Conservation (phyloP, 768 basidiomycete species). For the Dentipellis fragilis region DNA sequence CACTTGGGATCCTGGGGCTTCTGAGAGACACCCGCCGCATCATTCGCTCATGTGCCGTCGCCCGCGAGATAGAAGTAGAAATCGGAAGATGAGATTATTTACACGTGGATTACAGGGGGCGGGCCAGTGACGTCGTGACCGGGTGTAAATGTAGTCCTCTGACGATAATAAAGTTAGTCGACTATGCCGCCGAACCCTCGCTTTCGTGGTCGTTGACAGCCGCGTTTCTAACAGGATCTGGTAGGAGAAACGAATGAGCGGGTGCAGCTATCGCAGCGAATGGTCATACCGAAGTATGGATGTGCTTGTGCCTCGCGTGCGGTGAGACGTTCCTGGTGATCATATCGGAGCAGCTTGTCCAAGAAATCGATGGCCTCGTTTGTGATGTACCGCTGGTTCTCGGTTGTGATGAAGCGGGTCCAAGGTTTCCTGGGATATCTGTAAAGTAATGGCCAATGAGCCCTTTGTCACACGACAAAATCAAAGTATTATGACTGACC, state of each 20-base stretch:
- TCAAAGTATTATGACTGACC: slow-evolving; percentile 30
- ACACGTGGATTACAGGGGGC: slow-evolving; percentile 12
- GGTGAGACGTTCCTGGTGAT: slow-evolving; percentile 94
- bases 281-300: slow-evolving; percentile 73
- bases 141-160: slow-evolving; percentile 5
- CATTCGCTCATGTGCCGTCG: too few relatives aligned
- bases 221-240: slow-evolving; percentile 61
- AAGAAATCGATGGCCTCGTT: slow-evolving; percentile 96
- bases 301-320: slow-evolving; percentile 89
- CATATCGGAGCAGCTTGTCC: slow-evolving; percentile 91
- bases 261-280: background rate
- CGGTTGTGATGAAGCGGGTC: slow-evolving; percentile 90
- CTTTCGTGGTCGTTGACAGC: slow-evolving; percentile 51
- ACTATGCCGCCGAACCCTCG: slow-evolving; percentile 37
- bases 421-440: slow-evolving; percentile 93
- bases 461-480: slow-evolving; percentile 4
- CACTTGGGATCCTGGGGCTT: too few relatives aligned
- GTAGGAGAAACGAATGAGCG: background rate
- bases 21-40: too few relatives aligned
- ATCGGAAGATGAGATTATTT: slow-evolving; percentile 11
- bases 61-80: background rate
- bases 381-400: slow-evolving; percentile 92
- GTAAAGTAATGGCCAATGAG: slow-evolving; percentile 3
- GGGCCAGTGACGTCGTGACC: slow-evolving; percentile 4
- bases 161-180: background rate